Percentiles rank a stretch among this genome's conserved stretches.
phyloP scores from a whole-genome alignment of 805 yeast species.

The Cyberlindnera petersonii region DNA sequence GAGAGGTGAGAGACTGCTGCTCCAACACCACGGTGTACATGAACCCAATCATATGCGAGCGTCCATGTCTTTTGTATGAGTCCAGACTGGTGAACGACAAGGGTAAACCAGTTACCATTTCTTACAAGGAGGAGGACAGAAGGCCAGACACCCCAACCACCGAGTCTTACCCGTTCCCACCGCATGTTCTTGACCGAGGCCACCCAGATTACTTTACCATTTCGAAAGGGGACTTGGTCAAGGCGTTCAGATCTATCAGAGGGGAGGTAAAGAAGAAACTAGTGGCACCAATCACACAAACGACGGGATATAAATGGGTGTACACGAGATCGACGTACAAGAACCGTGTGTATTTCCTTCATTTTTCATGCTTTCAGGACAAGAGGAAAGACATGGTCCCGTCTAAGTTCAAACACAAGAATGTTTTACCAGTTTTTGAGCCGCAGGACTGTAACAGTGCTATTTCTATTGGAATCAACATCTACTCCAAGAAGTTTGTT shows the following conservation, averaged over 20 bases:
- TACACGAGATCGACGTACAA: slow-evolving; percentile 22
- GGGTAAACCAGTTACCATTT: slow-evolving; percentile 20
- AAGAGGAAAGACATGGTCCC: slow-evolving; percentile 21
- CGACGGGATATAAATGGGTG: slow-evolving; percentile 27
- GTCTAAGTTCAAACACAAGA: slow-evolving; percentile 14
- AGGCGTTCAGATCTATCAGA: slow-evolving; percentile 22
- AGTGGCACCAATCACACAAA: slow-evolving; percentile 19
- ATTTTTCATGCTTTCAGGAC: slow-evolving; percentile 26
- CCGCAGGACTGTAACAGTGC: slow-evolving; percentile 21
- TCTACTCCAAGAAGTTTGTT: slow-evolving; percentile 22
- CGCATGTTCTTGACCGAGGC: slow-evolving; percentile 15
- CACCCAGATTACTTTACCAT: slow-evolving; percentile 21
- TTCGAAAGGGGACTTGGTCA: slow-evolving; percentile 18
- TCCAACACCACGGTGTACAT: slow-evolving; percentile 23
- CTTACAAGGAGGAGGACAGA: slow-evolving; percentile 19
- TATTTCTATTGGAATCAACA: slow-evolving; percentile 21
- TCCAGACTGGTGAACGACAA: slow-evolving; percentile 22
- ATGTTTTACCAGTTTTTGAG: slow-evolving; percentile 9
- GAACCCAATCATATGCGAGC: slow-evolving; percentile 20
- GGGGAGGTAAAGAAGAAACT: slow-evolving; percentile 19
- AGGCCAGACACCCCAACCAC: slow-evolving; percentile 20
- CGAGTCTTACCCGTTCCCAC: slow-evolving; percentile 23
- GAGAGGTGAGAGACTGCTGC: slow-evolving; percentile 20
- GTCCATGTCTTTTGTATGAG: slow-evolving; percentile 21
- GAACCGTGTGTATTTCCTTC: slow-evolving; percentile 21